These are phyloP conservation scores for Aurantiochytrium sp. DNA, from an alignment of 108 stramenopile genomes.

Conservation along the genomic window DNA sequence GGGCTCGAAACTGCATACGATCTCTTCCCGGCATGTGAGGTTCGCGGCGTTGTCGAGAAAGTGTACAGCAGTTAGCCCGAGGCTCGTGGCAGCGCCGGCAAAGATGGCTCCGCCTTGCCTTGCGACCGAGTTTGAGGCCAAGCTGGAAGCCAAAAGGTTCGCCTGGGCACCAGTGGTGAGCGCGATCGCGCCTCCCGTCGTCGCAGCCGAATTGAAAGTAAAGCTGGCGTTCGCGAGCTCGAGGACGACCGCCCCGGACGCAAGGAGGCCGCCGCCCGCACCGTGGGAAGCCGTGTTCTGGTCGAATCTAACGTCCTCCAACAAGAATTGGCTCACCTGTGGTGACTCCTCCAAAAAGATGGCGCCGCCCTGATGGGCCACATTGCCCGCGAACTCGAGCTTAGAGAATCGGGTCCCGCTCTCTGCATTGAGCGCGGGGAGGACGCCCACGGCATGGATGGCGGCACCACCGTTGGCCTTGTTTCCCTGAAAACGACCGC, in stretches of 20 bases:
- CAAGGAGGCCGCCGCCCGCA: neutral
- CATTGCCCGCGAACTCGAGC: no score
- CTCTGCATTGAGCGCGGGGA: neutral
- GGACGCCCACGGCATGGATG: neutral
- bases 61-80: neutral
- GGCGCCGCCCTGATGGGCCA: no score
- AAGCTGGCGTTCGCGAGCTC: neutral
- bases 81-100: neutral
- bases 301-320: no score
- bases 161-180: neutral
- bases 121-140: neutral
- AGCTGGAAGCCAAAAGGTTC: neutral
- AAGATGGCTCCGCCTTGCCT: neutral
- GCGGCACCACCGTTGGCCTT: neutral
- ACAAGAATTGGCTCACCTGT: no score
- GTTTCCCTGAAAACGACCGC: neutral
- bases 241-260: neutral
- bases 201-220: neutral
- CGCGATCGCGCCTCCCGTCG: neutral
- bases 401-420: no score
- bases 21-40: neutral
- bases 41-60: neutral
- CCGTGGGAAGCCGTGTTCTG: neutral
- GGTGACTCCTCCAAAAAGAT: no score
- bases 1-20: neutral